Conservation (phyloP, 768 basidiomycete species). For the Hydnomerulius pinastri region DNA sequence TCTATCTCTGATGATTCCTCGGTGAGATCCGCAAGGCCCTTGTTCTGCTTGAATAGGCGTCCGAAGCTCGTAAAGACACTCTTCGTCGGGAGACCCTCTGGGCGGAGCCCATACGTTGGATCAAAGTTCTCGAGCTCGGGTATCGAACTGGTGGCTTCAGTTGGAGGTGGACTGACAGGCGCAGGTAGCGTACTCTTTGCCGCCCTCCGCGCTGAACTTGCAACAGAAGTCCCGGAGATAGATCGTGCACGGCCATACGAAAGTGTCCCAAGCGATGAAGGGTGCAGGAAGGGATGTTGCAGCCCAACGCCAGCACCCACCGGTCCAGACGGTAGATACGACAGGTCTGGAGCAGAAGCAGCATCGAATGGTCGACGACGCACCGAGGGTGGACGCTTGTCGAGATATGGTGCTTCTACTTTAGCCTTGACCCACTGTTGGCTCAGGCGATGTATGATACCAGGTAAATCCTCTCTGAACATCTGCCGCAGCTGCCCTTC, state of each 20-base stretch:
- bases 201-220: slow-evolving; percentile 33
- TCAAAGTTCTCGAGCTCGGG: slow-evolving; percentile 82
- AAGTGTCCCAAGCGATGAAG: slow-evolving; percentile 21
- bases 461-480: slow-evolving; percentile 96
- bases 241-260: slow-evolving; percentile 38
- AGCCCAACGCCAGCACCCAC: slow-evolving; percentile 15
- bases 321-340: slow-evolving; percentile 20
- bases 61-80: slow-evolving; percentile 80
- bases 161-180: slow-evolving; percentile 19
- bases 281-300: slow-evolving; percentile 27
- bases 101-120: slow-evolving; percentile 93
- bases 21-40: slow-evolving; percentile 77
- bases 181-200: slow-evolving; percentile 18
- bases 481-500: slow-evolving; percentile 96
- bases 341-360: slow-evolving; percentile 44
- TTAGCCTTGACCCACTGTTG: slow-evolving; percentile 96
- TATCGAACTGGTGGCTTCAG: slow-evolving; percentile 30
- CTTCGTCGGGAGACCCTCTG: slow-evolving; percentile 86
- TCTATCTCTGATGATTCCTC: slow-evolving; percentile 56
- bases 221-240: slow-evolving; percentile 42
- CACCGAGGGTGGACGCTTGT: slow-evolving; percentile 47
- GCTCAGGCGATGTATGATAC: slow-evolving; percentile 93
- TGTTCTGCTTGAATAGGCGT: slow-evolving; percentile 65
- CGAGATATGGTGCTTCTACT: slow-evolving; percentile 87
- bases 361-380: slow-evolving; percentile 38